Percentiles rank a stretch among this genome's conserved stretches.
Conservation (phyloP, 2,329 filamentous ascomycete species). For the Ophiocordyceps sinensis region DNA sequence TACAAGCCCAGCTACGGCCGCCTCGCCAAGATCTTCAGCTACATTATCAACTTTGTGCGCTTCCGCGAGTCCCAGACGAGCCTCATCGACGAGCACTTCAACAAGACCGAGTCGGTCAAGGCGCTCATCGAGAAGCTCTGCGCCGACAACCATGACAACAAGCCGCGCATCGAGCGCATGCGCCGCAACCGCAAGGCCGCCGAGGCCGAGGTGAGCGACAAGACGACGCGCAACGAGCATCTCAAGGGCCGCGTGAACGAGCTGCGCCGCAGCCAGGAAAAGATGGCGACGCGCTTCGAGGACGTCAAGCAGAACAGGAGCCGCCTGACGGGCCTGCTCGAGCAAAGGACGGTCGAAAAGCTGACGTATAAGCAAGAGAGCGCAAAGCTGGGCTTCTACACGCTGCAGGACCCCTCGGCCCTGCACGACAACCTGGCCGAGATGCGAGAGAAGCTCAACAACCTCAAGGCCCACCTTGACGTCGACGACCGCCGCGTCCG, state of each 20-base stretch:
- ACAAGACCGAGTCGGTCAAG: slow-evolving; percentile 78
- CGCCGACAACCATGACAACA: slow-evolving; percentile 74
- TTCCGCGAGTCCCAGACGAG: slow-evolving; percentile 87
- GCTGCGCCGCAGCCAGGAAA: slow-evolving; percentile 67
- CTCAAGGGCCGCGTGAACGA: slow-evolving; percentile 72
- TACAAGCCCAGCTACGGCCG: slow-evolving; percentile 83
- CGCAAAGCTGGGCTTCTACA: slow-evolving; percentile 80
- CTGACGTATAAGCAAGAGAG: slow-evolving; percentile 69
- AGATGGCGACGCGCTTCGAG: slow-evolving; percentile 69
- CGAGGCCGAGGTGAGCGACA: slow-evolving; percentile 70
- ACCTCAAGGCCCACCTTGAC: slow-evolving; percentile 77
- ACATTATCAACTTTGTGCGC: slow-evolving; percentile 96
- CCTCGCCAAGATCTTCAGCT: slow-evolving; percentile 89
- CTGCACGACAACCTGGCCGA: slow-evolving; percentile 74
- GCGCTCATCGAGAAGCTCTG: slow-evolving; percentile 76
- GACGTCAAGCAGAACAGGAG: slow-evolving; percentile 69
- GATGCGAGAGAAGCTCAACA: slow-evolving; percentile 60
- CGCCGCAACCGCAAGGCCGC: slow-evolving; percentile 64
- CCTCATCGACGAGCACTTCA: slow-evolving; percentile 87
- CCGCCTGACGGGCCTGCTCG: slow-evolving; percentile 55
- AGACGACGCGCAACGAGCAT: slow-evolving; percentile 73
- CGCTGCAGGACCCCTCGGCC: slow-evolving; percentile 71
- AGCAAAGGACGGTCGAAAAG: slow-evolving; percentile 57
- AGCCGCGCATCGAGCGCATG: slow-evolving; percentile 67
- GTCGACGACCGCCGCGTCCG: slow-evolving; percentile 74